A percentile compares a stretch with the other conserved stretches of the same genome.
These are phyloP conservation scores for Penicillium ochrochloron DNA, from an alignment of 495 filamentous ascomycete genomes.

Conservation along the genomic window DNA sequence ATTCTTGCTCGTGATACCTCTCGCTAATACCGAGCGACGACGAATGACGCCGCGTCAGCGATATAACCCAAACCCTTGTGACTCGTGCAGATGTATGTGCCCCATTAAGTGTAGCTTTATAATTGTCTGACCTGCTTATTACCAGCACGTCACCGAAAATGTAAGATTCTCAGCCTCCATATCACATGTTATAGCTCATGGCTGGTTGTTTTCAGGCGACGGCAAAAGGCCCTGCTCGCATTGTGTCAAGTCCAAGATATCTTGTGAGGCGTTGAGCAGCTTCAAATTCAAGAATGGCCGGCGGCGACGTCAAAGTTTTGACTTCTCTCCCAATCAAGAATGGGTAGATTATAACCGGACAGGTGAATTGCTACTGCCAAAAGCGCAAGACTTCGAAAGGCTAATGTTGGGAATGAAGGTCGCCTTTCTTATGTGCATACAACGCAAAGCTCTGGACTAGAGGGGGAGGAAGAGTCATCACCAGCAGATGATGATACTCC, in stretches of 20 bases:
- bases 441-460: background rate
- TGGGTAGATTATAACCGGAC: constrained; percentile 15
- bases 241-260: constrained; percentile 17
- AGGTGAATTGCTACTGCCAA: background rate
- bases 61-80: too few species aligned
- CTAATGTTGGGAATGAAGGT: background rate
- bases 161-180: background rate
- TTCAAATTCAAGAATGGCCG: constrained; percentile 20
- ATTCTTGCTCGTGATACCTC: background rate
- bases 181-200: background rate
- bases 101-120: background rate
- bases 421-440: background rate
- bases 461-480: background rate
- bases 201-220: constrained; percentile 4
- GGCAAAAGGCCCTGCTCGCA: constrained; percentile 16
- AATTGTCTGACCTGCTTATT: background rate
- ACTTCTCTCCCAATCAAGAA: constrained; percentile 16
- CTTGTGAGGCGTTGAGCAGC: constrained; percentile 9
- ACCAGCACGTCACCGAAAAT: constrained; percentile 20
- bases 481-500: background rate
- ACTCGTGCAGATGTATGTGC: too few species aligned
- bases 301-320: constrained; percentile 2
- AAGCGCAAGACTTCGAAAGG: background rate
- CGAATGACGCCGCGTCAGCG: too few species aligned
- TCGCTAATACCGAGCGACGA: too few species aligned